Conservation (phyloP, 139 green algal genomes). For the Zygnema cylindricum region DNA sequence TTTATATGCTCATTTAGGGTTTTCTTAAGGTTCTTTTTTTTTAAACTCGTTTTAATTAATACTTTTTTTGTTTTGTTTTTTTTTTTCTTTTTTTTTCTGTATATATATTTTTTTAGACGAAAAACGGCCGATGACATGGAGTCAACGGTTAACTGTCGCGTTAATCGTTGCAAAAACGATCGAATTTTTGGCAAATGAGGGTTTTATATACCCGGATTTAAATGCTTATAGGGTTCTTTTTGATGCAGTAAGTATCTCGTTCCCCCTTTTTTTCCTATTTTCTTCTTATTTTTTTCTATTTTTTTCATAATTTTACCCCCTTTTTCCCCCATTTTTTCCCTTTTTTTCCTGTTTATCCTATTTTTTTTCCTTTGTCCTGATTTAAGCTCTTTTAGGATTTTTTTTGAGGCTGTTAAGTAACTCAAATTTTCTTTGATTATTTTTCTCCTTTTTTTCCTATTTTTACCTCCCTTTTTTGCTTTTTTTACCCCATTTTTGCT, state of each 20-base stretch:
- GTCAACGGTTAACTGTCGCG: background rate
- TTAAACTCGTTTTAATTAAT: too few species aligned
- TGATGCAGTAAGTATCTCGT: slow-evolving; percentile 8
- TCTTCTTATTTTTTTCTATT: background rate
- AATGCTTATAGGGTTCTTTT: slow-evolving; percentile 22
- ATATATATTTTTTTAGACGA: slow-evolving; percentile 25
- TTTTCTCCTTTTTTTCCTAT: background rate
- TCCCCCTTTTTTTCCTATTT: background rate
- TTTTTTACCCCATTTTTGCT: background rate
- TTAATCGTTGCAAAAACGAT: background rate
- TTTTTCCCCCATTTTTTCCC: background rate
- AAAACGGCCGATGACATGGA: slow-evolving; percentile 21
- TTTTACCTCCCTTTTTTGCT: background rate
- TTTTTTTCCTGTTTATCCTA: background rate
- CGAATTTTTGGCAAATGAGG: background rate
- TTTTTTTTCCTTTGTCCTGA: background rate
- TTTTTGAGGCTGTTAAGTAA: too few species aligned
- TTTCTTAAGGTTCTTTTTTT: too few species aligned
- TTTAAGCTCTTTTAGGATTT: background rate
- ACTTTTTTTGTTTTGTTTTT: too few species aligned
- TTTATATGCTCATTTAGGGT: too few species aligned
- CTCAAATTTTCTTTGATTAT: background rate
- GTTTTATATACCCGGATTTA: background rate
- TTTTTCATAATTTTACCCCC: background rate
- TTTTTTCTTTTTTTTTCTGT: too few species aligned